A percentile compares a stretch with the other conserved stretches of the same genome.
Evolutionary conservation across 495 filamentous ascomycete species (phyloP).

Genomic region (Talaromyces liani): DNA sequence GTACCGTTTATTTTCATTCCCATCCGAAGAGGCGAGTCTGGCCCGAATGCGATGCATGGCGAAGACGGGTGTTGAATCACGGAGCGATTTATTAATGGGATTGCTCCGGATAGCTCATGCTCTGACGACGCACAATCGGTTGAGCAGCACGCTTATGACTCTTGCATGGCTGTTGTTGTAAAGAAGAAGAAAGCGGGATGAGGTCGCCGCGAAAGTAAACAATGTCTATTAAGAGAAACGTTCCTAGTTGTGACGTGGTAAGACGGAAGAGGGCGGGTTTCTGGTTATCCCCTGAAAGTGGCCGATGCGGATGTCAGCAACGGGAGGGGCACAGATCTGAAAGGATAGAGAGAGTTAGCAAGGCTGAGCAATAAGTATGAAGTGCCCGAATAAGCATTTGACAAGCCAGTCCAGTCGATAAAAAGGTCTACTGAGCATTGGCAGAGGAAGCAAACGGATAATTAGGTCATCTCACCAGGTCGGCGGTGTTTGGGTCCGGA

Average conservation of each 20-base stretch:
- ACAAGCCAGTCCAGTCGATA: background rate
- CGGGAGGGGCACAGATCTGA: background rate
- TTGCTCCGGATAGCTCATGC: slow-evolving; percentile 2
- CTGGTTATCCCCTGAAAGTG: slow-evolving; percentile 7
- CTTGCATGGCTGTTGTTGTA: slow-evolving; percentile 1
- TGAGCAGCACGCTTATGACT: slow-evolving; percentile 3
- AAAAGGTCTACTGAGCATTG: background rate
- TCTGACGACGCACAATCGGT: background rate
- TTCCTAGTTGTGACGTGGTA: slow-evolving; percentile 2
- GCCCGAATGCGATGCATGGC: slow-evolving; percentile 44
- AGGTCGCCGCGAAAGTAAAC: background rate
- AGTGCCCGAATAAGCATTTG: background rate
- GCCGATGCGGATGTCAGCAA: background rate
- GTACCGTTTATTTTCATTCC: slow-evolving; percentile 30
- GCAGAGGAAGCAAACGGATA: background rate
- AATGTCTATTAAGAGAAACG: background rate
- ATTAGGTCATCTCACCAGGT: slow-evolving; percentile 9
- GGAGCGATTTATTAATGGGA: background rate
- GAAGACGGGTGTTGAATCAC: slow-evolving; percentile 13
- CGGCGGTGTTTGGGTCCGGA: slow-evolving; percentile 5
- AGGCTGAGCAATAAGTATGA: background rate
- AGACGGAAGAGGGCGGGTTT: background rate
- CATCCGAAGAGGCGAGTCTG: slow-evolving; percentile 27
- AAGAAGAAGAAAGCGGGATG: background rate
- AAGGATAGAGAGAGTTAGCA: background rate